Conservation (phyloP, 164 flowering plant genomes). For the grape (Vitis vinifera) region ASM3070453v1 NC_081811.1:27425501-27426000, state of each 20-base stretch:
- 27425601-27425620: too few species aligned
- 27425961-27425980: too few species aligned
- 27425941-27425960: too few species aligned
- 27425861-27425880: background rate
- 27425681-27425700: slow-evolving; percentile 29
- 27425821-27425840: slow-evolving; percentile 38
- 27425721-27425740: slow-evolving; percentile 38
- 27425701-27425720: slow-evolving; percentile 49
- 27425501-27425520: too few species aligned
- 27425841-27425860: slow-evolving; percentile 42
- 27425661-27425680: slow-evolving; percentile 39
- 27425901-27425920: too few species aligned
- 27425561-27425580: too few species aligned
- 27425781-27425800: slow-evolving; percentile 69
- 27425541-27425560: too few species aligned
- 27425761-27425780: slow-evolving; percentile 43
- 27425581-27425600: too few species aligned
- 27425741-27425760: slow-evolving; percentile 34
- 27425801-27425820: slow-evolving; percentile 41
- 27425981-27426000: too few species aligned
- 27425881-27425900: background rate
- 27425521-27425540: too few species aligned
- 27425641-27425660: slow-evolving; percentile 41
- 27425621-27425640: background rate
- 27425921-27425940: too few species aligned